Evolutionary conservation across 176 grass and related monocot genomes (phyloP), one percentile per base, ranked within the genome.

Genomic region (Carex cristatella): DNA sequence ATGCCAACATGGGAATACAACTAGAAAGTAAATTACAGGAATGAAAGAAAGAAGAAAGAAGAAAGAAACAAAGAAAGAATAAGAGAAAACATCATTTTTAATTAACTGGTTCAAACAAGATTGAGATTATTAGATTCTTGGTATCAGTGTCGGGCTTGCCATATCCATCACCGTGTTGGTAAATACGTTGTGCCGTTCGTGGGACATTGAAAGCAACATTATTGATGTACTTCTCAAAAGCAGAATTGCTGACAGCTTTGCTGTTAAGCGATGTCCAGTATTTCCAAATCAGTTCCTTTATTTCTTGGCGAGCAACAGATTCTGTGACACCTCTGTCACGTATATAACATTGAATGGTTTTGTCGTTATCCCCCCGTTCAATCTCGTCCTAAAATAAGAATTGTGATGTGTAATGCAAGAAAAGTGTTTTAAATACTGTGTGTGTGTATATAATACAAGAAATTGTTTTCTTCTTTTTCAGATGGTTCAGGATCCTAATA

Each of bases 271-370:
- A 0, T 82, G 27, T 82, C 84, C 84, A 89, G 10, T 58, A 33
- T 13, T 33, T 48, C n/a, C 1, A 42, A 33, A 86, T 83, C 31
- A 89, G 0, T 78, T 83, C 79, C 49, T 86, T 83, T 14, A 83
- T 81, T 11, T 68, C n/a, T 35, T 86, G 27, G 11, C 68, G 88
- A 48, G 88, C 88, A 19, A 35, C 30, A 0, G 1, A 53, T 46
- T 46, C 77, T 4, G 68, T 57, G 64, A 79, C 11, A 42, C 32
- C 13, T 69, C 38, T 64, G 16, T 88, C 82, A 35, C 37, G 37
- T 83, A 85, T 85, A 19, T 58, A 85, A 75, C 87, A 89, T 30
- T 68, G 64, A 56, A 86, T 35, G 16, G 87, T 59, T 67, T 81
- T 82, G 3, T 63, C 2, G 5, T 49, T 65, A 77, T 86, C 87